A percentile compares a stretch with the other conserved stretches of the same genome.
These are phyloP conservation scores for Allium fistulosum DNA, from an alignment of 106 monocot species.

Conservation along the genomic window DNA sequence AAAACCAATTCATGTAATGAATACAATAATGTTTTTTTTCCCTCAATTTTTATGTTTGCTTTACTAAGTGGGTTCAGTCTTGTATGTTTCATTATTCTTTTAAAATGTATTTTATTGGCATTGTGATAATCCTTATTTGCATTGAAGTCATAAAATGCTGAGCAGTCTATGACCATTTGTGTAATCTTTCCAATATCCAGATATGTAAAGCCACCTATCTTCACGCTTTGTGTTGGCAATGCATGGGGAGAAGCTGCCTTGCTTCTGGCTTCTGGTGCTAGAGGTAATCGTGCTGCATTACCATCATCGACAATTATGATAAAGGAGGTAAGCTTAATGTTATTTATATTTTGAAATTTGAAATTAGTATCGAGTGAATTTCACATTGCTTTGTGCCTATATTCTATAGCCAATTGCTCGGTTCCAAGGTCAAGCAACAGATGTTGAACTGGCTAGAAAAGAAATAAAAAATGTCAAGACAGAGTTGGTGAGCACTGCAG, in stretches of 20 bases:
- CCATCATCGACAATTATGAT: conserved; percentile 98
- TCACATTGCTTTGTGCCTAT: conserved; percentile 3
- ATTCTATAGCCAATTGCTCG: conserved; percentile 76
- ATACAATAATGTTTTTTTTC: too few species aligned
- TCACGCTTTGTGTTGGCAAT: conserved; percentile 96
- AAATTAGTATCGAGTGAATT: too few species aligned
- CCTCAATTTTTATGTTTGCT: too few species aligned
- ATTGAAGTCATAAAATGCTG: not conserved
- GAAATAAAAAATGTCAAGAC: conserved; percentile 88
- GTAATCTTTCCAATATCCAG: conserved; percentile 19
- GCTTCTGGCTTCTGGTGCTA: conserved; percentile 89
- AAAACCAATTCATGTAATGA: too few species aligned
- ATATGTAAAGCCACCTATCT: conserved; percentile 82
- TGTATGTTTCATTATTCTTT: too few species aligned
- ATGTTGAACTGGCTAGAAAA: conserved; percentile 78
- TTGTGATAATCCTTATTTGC: too few species aligned
- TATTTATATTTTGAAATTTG: too few species aligned
- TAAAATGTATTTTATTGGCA: too few species aligned
- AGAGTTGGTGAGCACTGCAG: conserved; percentile 47
- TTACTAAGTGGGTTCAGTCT: too few species aligned
- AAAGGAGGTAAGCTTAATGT: conserved; percentile 48
- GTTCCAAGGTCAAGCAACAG: conserved; percentile 88
- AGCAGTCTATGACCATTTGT: not conserved
- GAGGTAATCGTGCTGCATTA: conserved; percentile 87
- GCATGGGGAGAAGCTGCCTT: conserved; percentile 98